phyloP scores from a whole-genome alignment of 345 rosid genomes.

The Zanthoxylum bungeanum region DNA sequence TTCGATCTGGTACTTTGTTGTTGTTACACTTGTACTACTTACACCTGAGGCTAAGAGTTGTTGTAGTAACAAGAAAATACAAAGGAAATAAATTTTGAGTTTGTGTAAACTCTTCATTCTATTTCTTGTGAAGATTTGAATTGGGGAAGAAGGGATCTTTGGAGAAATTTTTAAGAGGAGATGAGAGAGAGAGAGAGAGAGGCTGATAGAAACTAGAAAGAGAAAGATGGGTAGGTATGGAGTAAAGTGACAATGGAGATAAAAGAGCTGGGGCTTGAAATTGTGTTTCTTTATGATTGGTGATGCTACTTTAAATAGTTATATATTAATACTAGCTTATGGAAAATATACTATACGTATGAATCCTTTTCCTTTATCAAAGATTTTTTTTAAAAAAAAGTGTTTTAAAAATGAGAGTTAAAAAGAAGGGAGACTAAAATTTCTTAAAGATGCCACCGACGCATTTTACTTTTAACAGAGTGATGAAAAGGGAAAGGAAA shows the following conservation, averaged over 20 bases:
- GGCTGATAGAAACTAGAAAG: background rate
- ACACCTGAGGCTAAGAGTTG: conserved; percentile 7
- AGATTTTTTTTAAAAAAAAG: background rate
- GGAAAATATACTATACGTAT: background rate
- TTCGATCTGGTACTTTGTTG: conserved; percentile 49
- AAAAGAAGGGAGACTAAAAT: conserved; percentile 11
- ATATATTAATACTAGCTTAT: background rate
- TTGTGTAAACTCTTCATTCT: conserved; percentile 33
- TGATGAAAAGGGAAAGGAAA: too few relatives aligned
- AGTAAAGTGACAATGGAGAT: conserved; percentile 8
- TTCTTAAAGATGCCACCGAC: conserved; percentile 38
- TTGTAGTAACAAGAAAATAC: conserved; percentile 15
- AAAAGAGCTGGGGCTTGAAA: too few relatives aligned
- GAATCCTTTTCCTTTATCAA: background rate
- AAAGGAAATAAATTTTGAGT: conserved; percentile 6
- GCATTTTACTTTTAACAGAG: conserved; percentile 23
- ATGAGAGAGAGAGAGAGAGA: background rate
- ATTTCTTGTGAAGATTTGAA: conserved; percentile 9
- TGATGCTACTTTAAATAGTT: background rate
- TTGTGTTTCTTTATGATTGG: conserved; percentile 12
- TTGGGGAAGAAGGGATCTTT: background rate
- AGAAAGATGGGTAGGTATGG: background rate
- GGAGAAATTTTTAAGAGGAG: background rate
- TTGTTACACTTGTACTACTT: conserved; percentile 6
- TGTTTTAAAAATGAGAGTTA: background rate